phyloP scores from a whole-genome alignment of 352 stramenopile genomes.

The Phytophthora constricta region DNA sequence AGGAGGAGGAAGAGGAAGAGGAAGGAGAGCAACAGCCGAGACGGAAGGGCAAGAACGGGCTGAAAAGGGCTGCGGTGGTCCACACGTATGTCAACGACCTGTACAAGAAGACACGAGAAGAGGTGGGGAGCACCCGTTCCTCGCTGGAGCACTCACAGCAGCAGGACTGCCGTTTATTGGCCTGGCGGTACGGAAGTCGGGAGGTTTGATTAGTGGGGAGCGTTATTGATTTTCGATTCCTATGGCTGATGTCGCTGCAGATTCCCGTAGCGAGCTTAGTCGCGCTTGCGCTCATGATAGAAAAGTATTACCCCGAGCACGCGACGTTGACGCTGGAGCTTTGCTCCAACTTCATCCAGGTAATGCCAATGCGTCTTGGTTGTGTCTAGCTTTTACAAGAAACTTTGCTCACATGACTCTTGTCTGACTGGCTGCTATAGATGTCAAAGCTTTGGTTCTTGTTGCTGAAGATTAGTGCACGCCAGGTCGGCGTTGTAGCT shows the following conservation, averaged over 20 bases:
- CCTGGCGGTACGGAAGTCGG: constrained; percentile 66
- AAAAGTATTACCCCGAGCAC: constrained; percentile 85
- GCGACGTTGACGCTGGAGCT: constrained; percentile 72
- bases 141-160: constrained; percentile 64
- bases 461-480: constrained; percentile 76
- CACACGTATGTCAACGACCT: constrained; percentile 58
- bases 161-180: constrained; percentile 79
- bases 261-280: constrained; percentile 77
- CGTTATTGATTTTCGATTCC: no score
- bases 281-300: constrained; percentile 70
- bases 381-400: no score
- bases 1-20: constrained; percentile 32
- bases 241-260: no score
- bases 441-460: constrained; percentile 86
- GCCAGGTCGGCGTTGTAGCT: constrained; percentile 69
- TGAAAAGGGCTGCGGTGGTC: constrained; percentile 44
- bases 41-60: constrained; percentile 7
- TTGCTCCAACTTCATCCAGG: constrained; percentile 76
- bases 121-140: constrained; percentile 63
- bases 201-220: no score
- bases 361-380: constrained; percentile 10
- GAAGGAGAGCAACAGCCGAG: background rate
- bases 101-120: constrained; percentile 43
- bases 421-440: constrained; percentile 27
- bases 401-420: no score